Percentiles rank a stretch among this genome's conserved stretches.
Conservation (phyloP, 2,329 filamentous ascomycete genomes). For the Gremmenia infestans region DNA sequence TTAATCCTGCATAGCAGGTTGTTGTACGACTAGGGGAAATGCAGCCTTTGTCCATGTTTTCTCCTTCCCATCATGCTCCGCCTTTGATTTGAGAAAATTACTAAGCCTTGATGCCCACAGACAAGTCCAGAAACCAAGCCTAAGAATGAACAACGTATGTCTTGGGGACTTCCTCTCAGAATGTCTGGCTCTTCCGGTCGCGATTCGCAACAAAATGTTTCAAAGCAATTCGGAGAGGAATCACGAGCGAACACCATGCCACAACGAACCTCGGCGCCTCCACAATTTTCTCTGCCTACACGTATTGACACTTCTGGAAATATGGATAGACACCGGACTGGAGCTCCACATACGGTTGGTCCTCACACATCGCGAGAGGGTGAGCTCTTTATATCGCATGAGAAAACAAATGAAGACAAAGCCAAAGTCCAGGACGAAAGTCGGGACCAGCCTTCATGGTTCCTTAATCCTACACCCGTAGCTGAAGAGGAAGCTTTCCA, state of each 20-base stretch:
- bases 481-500: constrained; percentile 35
- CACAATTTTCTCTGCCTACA: neutral
- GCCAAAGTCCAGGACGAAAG: constrained; percentile 13
- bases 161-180: constrained; percentile 39
- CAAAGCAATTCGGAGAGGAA: constrained; percentile 6
- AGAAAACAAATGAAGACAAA: constrained; percentile 6
- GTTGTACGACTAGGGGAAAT: constrained; percentile 32
- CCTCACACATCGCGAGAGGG: neutral
- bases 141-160: constrained; percentile 37
- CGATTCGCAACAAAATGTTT: constrained; percentile 15
- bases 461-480: constrained; percentile 34
- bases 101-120: constrained; percentile 31
- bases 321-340: constrained; percentile 4
- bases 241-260: constrained; percentile 11
- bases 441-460: constrained; percentile 31
- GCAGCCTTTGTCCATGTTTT: constrained; percentile 24
- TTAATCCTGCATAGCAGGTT: constrained; percentile 28
- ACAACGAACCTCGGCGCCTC: constrained; percentile 7
- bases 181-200: constrained; percentile 32
- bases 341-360: constrained; percentile 5
- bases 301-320: constrained; percentile 4
- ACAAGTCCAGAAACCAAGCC: constrained; percentile 33
- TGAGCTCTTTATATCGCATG: constrained; percentile 1
- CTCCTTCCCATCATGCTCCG: constrained; percentile 23
- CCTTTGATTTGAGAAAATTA: constrained; percentile 28